These are phyloP conservation scores for Linum tenue DNA, from an alignment of 345 rosid species.

Conservation along the genomic window DNA sequence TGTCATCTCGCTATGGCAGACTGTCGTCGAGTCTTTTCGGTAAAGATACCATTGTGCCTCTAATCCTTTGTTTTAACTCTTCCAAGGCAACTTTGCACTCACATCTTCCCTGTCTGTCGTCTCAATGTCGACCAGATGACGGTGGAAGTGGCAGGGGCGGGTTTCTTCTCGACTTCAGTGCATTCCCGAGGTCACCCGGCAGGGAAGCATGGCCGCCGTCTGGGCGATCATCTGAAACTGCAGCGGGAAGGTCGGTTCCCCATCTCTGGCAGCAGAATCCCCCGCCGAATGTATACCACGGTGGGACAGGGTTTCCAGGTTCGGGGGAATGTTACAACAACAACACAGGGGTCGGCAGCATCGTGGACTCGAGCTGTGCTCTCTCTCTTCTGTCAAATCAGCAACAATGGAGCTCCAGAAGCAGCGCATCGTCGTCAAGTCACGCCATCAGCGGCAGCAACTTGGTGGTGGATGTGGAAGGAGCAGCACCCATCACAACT, in stretches of 20 bases:
- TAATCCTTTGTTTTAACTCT: constrained; percentile 7
- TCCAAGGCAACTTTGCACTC: background rate
- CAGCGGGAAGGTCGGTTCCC: constrained; percentile 25
- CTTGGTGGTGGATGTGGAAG: constrained; percentile 32
- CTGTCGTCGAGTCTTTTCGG: constrained; percentile 50
- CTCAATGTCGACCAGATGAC: constrained; percentile 30
- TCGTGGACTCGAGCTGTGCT: constrained; percentile 74
- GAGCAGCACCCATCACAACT: constrained; percentile 32
- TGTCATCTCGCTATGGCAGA: constrained; percentile 46
- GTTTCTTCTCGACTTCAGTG: constrained; percentile 45
- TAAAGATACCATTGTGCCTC: constrained; percentile 7
- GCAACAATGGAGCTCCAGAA: constrained; percentile 51
- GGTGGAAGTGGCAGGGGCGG: constrained; percentile 42
- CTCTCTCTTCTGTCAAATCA: constrained; percentile 99
- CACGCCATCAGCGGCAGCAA: constrained; percentile 17
- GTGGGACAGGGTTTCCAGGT: constrained; percentile 42
- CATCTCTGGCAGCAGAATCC: constrained; percentile 44
- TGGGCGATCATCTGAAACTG: constrained; percentile 24
- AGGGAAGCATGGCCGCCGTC: constrained; percentile 33
- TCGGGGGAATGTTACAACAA: constrained; percentile 46
- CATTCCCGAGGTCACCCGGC: constrained; percentile 32
- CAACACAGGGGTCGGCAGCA: constrained; percentile 28
- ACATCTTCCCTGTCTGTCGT: background rate
- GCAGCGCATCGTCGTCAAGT: constrained; percentile 22
- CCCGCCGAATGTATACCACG: constrained; percentile 41